Percentiles rank a stretch among this genome's conserved stretches.
Conservation (phyloP, 192 early-diverging fungal genomes). For the Powellomyces hirtus region DNA sequence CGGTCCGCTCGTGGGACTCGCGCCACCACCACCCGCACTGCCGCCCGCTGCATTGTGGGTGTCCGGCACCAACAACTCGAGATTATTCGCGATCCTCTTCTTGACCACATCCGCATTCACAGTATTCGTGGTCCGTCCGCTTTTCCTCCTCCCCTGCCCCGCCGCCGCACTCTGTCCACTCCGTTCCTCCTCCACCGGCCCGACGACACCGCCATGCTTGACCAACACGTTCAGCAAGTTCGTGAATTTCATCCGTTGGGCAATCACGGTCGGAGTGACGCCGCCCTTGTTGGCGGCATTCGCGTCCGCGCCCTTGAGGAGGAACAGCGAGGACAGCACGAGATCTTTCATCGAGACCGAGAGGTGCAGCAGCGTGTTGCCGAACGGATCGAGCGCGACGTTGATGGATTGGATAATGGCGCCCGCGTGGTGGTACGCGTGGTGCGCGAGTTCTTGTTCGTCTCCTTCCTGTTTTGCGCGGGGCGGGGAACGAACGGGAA, state of each 20-base stretch:
- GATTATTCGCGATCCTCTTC: neutral
- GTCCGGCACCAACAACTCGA: neutral
- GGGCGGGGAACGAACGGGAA: neutral
- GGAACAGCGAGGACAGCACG: conserved; percentile 29
- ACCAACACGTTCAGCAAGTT: conserved; percentile 30
- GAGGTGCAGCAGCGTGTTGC: conserved; percentile 49
- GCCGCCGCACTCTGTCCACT: neutral
- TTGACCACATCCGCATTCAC: neutral
- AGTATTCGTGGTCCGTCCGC: neutral
- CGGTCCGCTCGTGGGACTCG: neutral
- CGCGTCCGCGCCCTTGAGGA: conserved; percentile 52
- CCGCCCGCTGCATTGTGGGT: no score
- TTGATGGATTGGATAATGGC: conserved; percentile 33
- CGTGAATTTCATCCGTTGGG: conserved; percentile 30
- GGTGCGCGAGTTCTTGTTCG: neutral
- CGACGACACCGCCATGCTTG: conserved; percentile 36
- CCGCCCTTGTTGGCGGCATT: conserved; percentile 39
- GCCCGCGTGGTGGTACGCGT: neutral
- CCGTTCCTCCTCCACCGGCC: conserved; percentile 17
- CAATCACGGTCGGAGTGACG: conserved; percentile 41
- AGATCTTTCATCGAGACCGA: conserved; percentile 41
- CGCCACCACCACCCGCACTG: no score
- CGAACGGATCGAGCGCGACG: conserved; percentile 34
- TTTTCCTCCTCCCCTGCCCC: neutral
- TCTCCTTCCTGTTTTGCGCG: conserved; percentile 29